A percentile compares a stretch with the other conserved stretches of the same genome.
Evolutionary conservation across 1,284 basidiomycete genomes (phyloP).

Genomic region (Sanguinoderma infundibulare): DNA sequence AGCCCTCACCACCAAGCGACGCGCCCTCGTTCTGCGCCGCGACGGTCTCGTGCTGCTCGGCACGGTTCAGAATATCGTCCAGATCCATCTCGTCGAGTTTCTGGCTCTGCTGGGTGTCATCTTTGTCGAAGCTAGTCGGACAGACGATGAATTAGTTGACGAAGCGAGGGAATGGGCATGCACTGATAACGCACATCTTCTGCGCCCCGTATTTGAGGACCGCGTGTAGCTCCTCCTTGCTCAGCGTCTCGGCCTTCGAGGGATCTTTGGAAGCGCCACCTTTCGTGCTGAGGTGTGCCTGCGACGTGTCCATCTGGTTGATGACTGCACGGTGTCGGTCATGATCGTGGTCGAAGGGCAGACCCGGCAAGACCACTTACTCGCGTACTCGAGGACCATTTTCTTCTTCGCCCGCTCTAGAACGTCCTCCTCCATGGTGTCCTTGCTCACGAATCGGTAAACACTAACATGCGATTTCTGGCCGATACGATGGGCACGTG

Average conservation of each 20-base stretch:
- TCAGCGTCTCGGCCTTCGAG: conserved; percentile 86
- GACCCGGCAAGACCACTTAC: conserved; percentile 54
- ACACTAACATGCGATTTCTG: conserved; percentile 99
- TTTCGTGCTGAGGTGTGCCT: conserved; percentile 91
- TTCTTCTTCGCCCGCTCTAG: conserved; percentile 98
- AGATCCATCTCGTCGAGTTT: conserved; percentile 99
- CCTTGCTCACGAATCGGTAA: conserved; percentile 97
- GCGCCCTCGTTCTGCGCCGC: conserved; percentile 78
- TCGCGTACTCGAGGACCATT: conserved; percentile 99
- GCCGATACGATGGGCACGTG: conserved; percentile 95
- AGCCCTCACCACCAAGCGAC: conserved; percentile 95
- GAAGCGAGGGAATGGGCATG: conserved; percentile 11
- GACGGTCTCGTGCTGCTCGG: conserved; percentile 97
- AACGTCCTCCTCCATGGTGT: conserved; percentile 99
- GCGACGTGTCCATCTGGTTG: conserved; percentile 99
- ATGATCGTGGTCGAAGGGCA: conserved; percentile 20
- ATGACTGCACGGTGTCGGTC: conserved; percentile 68
- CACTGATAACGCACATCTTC: conserved; percentile 73
- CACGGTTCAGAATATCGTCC: conserved; percentile 96
- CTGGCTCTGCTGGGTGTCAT: conserved; percentile 90
- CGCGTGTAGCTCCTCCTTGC: conserved; percentile 97
- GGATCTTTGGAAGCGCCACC: conserved; percentile 58
- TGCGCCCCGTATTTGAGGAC: conserved; percentile 99
- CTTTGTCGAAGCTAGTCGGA: conserved; percentile 87
- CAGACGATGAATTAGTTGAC: conserved; percentile 14